phyloP scores from a whole-genome alignment of 2,329 filamentous ascomycete genomes.

The Sporothrix euskadiensis region DNA sequence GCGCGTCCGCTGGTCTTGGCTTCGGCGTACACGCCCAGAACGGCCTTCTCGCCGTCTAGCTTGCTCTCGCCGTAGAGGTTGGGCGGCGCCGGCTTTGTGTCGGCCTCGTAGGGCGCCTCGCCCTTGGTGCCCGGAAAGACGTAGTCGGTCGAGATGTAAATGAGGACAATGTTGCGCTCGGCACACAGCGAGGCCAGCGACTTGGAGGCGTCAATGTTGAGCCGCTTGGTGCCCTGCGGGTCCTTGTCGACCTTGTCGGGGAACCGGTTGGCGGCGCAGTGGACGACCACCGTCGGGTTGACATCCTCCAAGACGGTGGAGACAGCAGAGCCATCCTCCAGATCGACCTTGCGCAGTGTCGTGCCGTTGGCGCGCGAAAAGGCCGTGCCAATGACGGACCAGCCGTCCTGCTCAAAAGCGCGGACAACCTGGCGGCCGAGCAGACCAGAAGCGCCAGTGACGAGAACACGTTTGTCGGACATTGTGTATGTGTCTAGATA shows the following conservation, averaged over 20 bases:
- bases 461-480: conserved; percentile 53
- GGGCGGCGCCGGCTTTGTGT: conserved; percentile 65
- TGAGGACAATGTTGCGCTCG: conserved; percentile 60
- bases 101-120: conserved; percentile 78
- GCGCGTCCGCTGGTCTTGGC: conserved; percentile 50
- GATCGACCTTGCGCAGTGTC: conserved; percentile 62
- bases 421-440: conserved; percentile 76
- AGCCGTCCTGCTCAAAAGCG: conserved; percentile 66
- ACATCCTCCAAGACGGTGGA: conserved; percentile 52
- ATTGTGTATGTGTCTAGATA: background rate
- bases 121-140: conserved; percentile 72
- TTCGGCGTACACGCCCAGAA: conserved; percentile 60
- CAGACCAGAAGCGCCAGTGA: conserved; percentile 83
- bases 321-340: conserved; percentile 51
- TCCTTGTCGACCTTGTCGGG: conserved; percentile 83
- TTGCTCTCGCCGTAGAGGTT: conserved; percentile 72
- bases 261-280: conserved; percentile 85
- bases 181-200: conserved; percentile 67
- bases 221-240: conserved; percentile 68
- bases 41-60: conserved; percentile 61
- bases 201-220: conserved; percentile 73
- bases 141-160: conserved; percentile 83
- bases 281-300: conserved; percentile 75
- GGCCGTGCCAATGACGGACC: conserved; percentile 72
- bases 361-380: conserved; percentile 72